Percentiles rank a stretch among this genome's conserved stretches.
phyloP scores from a whole-genome alignment of 495 filamentous ascomycete genomes.

The Penicillium goetzii region DNA sequence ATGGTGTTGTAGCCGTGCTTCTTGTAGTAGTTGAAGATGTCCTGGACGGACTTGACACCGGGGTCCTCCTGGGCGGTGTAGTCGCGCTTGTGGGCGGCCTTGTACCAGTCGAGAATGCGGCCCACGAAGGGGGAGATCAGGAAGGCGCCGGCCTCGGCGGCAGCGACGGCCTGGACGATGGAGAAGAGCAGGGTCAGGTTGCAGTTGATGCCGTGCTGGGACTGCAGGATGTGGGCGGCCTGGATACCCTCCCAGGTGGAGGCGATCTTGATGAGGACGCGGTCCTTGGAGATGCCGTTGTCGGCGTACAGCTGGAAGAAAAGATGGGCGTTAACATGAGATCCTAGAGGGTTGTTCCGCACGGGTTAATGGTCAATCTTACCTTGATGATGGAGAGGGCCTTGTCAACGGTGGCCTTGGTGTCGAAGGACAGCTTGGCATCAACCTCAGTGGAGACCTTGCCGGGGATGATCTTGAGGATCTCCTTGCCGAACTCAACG shows the following conservation, averaged over 20 bases:
- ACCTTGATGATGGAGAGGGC: slow-evolving; percentile 96
- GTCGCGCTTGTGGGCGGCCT: slow-evolving; percentile 91
- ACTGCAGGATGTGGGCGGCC: slow-evolving; percentile 92
- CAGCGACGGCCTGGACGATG: slow-evolving; percentile 89
- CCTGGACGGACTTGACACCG: slow-evolving; percentile 92
- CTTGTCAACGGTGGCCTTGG: slow-evolving; percentile 89
- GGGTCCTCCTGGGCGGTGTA: slow-evolving; percentile 89
- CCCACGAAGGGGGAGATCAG: slow-evolving; percentile 99
- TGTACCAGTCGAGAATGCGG: slow-evolving; percentile 99
- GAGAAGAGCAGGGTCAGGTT: slow-evolving; percentile 99
- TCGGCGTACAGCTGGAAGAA: slow-evolving; percentile 80
- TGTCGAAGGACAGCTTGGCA: slow-evolving; percentile 94
- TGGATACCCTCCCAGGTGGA: slow-evolving; percentile 91
- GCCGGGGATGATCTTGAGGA: slow-evolving; percentile 94
- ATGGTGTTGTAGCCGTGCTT: slow-evolving; percentile 98
- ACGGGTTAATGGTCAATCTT: slow-evolving; percentile 27
- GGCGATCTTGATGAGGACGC: slow-evolving; percentile 68
- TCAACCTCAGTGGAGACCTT: slow-evolving; percentile 99
- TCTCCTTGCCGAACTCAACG: slow-evolving; percentile 97
- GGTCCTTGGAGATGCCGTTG: slow-evolving; percentile 88
- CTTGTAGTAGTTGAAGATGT: slow-evolving; percentile 99
- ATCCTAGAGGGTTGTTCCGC: background rate
- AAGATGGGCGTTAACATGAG: background rate
- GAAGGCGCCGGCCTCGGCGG: slow-evolving; percentile 95
- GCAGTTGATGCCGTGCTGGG: slow-evolving; percentile 91